Evolutionary conservation across 202 grass and related monocot genomes (phyloP).

Genomic region (Brachypodium distachyon): DNA sequence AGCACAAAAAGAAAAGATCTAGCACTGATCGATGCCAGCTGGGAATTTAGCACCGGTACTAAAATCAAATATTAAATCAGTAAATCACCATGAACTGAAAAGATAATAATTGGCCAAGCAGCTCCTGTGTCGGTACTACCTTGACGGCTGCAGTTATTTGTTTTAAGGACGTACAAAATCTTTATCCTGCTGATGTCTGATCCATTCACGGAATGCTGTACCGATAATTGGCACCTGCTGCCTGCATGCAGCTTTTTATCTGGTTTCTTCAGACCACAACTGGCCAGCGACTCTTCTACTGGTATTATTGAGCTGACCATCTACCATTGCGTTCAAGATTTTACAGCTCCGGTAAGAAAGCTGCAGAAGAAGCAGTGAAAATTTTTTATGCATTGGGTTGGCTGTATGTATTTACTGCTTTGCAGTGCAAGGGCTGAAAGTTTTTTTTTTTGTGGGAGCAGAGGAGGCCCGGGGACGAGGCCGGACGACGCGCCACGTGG

Average conservation of each 20-base stretch:
- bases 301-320: conserved; percentile 13
- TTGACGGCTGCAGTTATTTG: too few species aligned
- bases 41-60: not conserved
- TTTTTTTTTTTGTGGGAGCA: not conserved
- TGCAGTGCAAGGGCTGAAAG: not conserved
- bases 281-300: too few species aligned
- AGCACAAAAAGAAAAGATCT: too few species aligned
- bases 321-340: not conserved
- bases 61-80: not conserved
- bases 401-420: too few species aligned
- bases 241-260: not conserved
- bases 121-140: too few species aligned
- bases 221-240: conserved; percentile 15
- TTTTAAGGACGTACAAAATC: not conserved
- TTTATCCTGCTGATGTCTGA: not conserved
- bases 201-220: not conserved
- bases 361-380: not conserved
- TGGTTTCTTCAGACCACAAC: not conserved
- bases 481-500: not conserved
- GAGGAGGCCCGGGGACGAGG: too few species aligned
- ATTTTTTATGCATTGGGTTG: not conserved
- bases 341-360: not conserved
- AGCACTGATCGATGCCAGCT: not conserved
- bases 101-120: too few species aligned
- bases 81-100: too few species aligned